Conservation (phyloP, 73 alveolate species). For the Durusdinium trenchii region DNA sequence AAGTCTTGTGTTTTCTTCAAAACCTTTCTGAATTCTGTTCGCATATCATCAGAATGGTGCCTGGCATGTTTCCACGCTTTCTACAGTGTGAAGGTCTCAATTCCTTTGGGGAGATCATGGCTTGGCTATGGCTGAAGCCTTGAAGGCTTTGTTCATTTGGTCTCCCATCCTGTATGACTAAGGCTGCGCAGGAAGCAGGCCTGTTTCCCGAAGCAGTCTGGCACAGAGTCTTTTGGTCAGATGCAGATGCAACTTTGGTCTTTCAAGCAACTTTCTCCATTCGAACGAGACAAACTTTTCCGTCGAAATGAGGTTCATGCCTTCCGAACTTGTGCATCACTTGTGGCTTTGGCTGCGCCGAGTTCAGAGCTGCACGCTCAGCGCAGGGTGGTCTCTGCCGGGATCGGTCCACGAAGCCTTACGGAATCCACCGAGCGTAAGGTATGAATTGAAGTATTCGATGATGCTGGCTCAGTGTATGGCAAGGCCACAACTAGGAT, state of each 20-base stretch:
- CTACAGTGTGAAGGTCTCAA: conserved; percentile 71
- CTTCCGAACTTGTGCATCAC: conserved; percentile 17
- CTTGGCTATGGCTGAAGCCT: conserved; percentile 48
- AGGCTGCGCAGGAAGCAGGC: conserved; percentile 89
- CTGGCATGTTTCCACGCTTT: no score
- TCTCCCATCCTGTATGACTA: neutral
- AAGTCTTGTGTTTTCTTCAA: no score
- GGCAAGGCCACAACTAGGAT: conserved; percentile 7
- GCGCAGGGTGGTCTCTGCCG: neutral
- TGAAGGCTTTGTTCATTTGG: neutral
- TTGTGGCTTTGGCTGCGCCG: conserved; percentile 53
- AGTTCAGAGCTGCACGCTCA: conserved; percentile 60
- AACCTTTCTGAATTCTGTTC: no score
- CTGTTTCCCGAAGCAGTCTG: conserved; percentile 45
- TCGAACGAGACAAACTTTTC: neutral
- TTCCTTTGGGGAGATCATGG: conserved; percentile 84
- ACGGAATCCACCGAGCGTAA: neutral
- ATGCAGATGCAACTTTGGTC: neutral
- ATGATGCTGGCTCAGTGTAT: conserved; percentile 74
- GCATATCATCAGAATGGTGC: no score
- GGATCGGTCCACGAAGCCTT: neutral
- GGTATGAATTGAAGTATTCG: conserved; percentile 75
- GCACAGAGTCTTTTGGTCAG: neutral
- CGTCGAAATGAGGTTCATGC: conserved; percentile 31
- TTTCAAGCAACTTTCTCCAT: neutral